Evolutionary conservation across 169 alveolate genomes (phyloP).

Genomic region (Cryptosporidium parvum): DNA sequence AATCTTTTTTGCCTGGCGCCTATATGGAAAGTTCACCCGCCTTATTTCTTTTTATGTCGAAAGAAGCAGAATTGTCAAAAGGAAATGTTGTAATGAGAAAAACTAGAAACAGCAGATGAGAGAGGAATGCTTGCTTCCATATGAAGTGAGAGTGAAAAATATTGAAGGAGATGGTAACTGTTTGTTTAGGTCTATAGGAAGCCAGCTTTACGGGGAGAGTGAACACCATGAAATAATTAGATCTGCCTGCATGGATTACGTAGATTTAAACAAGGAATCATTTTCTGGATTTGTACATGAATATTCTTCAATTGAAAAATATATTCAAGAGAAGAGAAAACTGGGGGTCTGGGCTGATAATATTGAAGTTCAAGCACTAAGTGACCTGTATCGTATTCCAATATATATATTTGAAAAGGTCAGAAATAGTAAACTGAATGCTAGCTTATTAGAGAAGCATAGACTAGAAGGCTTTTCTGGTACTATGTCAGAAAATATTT

Average conservation of each 20-base stretch:
- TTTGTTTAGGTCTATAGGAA: conserved; percentile 83
- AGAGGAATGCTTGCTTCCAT: conserved; percentile 12
- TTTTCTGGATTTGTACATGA: conserved; percentile 84
- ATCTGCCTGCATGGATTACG: conserved; percentile 78
- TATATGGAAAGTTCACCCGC: not conserved
- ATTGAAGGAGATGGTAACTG: conserved; percentile 87
- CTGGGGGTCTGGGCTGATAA: conserved; percentile 87
- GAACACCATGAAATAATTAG: conserved; percentile 79
- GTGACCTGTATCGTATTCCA: conserved; percentile 69
- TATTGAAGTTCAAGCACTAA: conserved; percentile 83
- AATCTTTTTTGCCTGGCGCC: conserved; percentile 8
- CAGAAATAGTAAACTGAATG: not conserved
- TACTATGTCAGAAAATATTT: not conserved
- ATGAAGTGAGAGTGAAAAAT: conserved; percentile 16
- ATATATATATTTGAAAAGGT: conserved; percentile 16
- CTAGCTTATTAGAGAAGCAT: not conserved
- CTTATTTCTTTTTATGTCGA: not conserved
- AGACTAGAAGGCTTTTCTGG: not conserved
- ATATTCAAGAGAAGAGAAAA: conserved; percentile 78
- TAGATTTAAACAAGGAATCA: conserved; percentile 78
- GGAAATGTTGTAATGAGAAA: not conserved
- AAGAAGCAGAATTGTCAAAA: not conserved
- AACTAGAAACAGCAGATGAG: conserved; percentile 21
- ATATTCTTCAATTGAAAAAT: conserved; percentile 84
- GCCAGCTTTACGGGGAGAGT: conserved; percentile 82